Conservation (phyloP, 352 stramenopile species). For the Phytophthora hibernalis region DNA sequence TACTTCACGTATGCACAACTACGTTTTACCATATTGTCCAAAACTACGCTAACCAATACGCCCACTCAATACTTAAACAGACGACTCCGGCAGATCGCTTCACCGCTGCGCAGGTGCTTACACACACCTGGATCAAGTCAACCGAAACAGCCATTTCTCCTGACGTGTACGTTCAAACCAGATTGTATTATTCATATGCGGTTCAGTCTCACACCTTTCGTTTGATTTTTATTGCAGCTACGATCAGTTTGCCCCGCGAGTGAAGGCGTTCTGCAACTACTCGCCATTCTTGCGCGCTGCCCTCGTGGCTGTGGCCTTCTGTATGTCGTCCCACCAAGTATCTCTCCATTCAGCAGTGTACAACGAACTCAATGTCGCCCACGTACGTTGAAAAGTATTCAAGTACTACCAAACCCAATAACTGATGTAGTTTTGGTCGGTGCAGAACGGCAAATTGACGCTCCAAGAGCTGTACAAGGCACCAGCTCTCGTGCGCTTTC, state of each 20-base stretch:
- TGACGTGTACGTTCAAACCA: constrained; percentile 40
- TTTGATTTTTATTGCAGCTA: constrained; percentile 34
- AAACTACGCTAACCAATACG: too few species aligned
- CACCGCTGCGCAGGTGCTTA: constrained; percentile 68
- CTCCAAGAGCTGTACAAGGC: constrained; percentile 68
- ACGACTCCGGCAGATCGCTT: constrained; percentile 56
- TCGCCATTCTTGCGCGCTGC: constrained; percentile 64
- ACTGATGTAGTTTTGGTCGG: background rate
- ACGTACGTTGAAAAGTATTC: constrained; percentile 39
- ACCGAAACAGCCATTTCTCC: constrained; percentile 41
- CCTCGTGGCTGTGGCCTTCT: constrained; percentile 77
- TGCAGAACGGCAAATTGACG: constrained; percentile 73
- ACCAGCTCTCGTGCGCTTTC: constrained; percentile 57
- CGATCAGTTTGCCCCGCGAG: constrained; percentile 67
- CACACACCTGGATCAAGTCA: constrained; percentile 79
- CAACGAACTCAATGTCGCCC: constrained; percentile 81
- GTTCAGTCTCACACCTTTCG: background rate
- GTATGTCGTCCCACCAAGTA: constrained; percentile 66
- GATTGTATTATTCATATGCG: background rate
- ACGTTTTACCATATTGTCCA: too few species aligned
- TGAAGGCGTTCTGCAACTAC: constrained; percentile 78
- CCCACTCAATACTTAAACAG: constrained; percentile 30
- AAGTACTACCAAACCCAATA: background rate
- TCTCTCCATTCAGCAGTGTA: constrained; percentile 68
- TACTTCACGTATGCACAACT: constrained; percentile 68